Evolutionary conservation across 2,329 filamentous ascomycete species (phyloP).

Genomic region (Orbilia blumenaviensis): DNA sequence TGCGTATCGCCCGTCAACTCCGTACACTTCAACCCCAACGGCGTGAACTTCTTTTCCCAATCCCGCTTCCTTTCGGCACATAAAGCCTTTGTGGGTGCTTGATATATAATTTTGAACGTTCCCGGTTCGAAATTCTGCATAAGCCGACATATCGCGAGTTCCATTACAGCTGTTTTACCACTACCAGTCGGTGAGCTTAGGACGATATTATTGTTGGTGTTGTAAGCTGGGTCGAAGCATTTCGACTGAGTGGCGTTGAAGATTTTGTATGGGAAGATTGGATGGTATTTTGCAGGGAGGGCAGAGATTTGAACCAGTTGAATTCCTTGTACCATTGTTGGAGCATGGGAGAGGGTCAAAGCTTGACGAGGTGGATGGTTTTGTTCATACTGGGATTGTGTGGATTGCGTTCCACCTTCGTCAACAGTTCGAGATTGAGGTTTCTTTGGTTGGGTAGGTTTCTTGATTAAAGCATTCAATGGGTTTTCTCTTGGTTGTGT

Average conservation of each 20-base stretch:
- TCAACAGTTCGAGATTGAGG: not conserved
- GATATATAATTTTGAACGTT: conserved; percentile 82
- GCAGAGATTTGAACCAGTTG: conserved; percentile 60
- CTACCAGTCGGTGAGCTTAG: conserved; percentile 84
- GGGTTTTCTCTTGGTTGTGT: conserved; percentile 20
- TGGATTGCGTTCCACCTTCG: not conserved
- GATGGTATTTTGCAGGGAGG: conserved; percentile 74
- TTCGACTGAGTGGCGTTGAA: conserved; percentile 88
- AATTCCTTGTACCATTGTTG: conserved; percentile 62
- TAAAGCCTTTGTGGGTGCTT: conserved; percentile 83
- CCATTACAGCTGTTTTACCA: conserved; percentile 82
- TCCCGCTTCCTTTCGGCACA: conserved; percentile 77
- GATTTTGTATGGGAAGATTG: conserved; percentile 75
- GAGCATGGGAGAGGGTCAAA: conserved; percentile 55
- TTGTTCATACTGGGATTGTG: not conserved
- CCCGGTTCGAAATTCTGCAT: conserved; percentile 67
- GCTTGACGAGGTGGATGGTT: conserved; percentile 15
- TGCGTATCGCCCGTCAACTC: conserved; percentile 86
- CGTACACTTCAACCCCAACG: conserved; percentile 73
- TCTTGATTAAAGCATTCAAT: conserved; percentile 31
- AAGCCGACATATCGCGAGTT: conserved; percentile 81
- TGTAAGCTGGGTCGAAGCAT: conserved; percentile 74
- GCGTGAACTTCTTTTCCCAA: conserved; percentile 78
- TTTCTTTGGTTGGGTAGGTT: not conserved
- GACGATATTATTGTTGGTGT: conserved; percentile 77